phyloP scores from a whole-genome alignment of 2,329 filamentous ascomycete species.

The Penicillium sp. region DNA sequence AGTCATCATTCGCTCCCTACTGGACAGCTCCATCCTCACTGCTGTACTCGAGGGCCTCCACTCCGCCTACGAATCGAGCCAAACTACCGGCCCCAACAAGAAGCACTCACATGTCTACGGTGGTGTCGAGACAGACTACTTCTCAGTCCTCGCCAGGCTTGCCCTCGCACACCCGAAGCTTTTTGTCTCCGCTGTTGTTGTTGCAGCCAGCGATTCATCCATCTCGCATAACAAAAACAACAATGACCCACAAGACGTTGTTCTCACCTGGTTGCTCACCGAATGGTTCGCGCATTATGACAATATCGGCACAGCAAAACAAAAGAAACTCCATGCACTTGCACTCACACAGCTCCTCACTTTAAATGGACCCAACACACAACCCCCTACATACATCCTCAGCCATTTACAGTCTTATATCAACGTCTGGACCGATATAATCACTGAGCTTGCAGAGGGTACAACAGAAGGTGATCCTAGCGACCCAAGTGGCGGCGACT shows the following conservation, averaged over 20 bases:
- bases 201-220: constrained; percentile 26
- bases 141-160: constrained; percentile 79
- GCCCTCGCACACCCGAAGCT: constrained; percentile 72
- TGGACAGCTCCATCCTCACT: constrained; percentile 66
- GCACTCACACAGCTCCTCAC: constrained; percentile 52
- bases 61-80: constrained; percentile 72
- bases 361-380: constrained; percentile 39
- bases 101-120: constrained; percentile 72
- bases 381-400: constrained; percentile 47
- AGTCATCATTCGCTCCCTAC: constrained; percentile 68
- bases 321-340: constrained; percentile 54
- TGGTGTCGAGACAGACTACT: constrained; percentile 82
- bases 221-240: constrained; percentile 13
- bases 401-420: constrained; percentile 53
- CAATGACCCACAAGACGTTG: constrained; percentile 39
- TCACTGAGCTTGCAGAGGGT: constrained; percentile 51
- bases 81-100: constrained; percentile 80
- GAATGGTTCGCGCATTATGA: constrained; percentile 57
- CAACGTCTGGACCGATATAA: constrained; percentile 52
- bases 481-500: constrained; percentile 41
- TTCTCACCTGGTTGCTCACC: constrained; percentile 49
- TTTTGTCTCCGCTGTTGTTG: constrained; percentile 61
- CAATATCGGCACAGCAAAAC: constrained; percentile 50
- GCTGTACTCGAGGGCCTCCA: constrained; percentile 70
- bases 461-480: constrained; percentile 41